Evolutionary conservation across 257 asterid species (phyloP), one percentile per base, ranked within the genome.

Genomic region (Fraxinus cuspidata): DNA sequence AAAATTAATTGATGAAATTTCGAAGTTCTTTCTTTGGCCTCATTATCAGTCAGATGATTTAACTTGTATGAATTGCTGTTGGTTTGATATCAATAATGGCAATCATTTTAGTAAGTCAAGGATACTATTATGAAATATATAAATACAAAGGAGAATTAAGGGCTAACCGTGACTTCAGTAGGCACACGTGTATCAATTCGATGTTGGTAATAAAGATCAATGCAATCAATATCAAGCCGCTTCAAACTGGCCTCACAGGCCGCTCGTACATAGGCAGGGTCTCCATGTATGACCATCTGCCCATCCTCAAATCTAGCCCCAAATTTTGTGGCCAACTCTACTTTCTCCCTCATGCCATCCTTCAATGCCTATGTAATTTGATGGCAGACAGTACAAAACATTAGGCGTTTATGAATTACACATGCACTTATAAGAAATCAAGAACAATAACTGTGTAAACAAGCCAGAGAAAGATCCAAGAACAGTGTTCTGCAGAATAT

Each of bases 141-240:
- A 21, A 7, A 5, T 40, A 68, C 19, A 19, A 7, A 9, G 28
- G 47, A 4, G 63, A 28, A 66, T 27, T 32, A 7, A 3, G 21
- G 42, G 35, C 85, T 5, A 51, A 88, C 90, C 74, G 90, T 88
- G 73, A 86, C 74, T 88, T 88, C 90, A 27, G 86, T 83, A 2
- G 92, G 92, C 32, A 88, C 37, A 0, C 70, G 71, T 0, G 76
- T 80, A 70, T 88, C 90, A 38, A 84, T 77, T 0, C 90, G 85
- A 37, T 81, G 87, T 7, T 77, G 86, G 31, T 81, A 88, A 81
- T 86, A 86, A 18, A 86, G 86, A 74, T 88, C 90, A 29, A 86
- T 84, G 77, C 83, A 86, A 44, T 86, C 75, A 53, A 79, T 37
- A n/a, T 53, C 81, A 27, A 88, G 89, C 16, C 91, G 73, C 79